A percentile compares a stretch with the other conserved stretches of the same genome.
Evolutionary conservation across 2,329 filamentous ascomycete species (phyloP).

Genomic region (Fusarium poae): DNA sequence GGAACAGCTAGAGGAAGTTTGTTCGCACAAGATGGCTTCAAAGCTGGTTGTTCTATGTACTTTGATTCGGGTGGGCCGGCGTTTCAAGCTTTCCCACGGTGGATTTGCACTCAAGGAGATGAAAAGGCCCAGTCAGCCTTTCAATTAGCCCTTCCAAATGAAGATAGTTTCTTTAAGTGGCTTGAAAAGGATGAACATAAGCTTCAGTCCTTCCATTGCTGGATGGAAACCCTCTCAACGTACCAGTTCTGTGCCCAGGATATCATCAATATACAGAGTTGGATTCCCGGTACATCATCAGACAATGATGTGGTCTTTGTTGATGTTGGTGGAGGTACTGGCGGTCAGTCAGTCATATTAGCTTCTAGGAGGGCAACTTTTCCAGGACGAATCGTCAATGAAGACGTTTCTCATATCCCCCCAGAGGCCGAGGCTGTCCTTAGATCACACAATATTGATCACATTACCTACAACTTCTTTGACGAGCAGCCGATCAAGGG

Average conservation of each 20-base stretch:
- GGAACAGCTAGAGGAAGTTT: not conserved
- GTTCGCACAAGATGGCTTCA: not conserved
- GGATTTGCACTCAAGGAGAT: not conserved
- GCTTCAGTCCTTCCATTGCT: not conserved
- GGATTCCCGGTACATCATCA: not conserved
- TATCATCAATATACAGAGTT: not conserved
- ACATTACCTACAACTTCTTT: not conserved
- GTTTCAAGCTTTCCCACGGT: not conserved
- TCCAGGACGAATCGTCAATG: not conserved
- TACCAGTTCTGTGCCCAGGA: not conserved
- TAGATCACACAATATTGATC: not conserved
- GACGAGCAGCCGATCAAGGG: not conserved
- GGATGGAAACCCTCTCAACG: not conserved
- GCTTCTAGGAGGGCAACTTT: not conserved
- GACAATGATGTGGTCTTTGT: slow-evolving; percentile 1
- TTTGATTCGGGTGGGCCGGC: not conserved
- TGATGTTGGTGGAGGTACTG: not conserved
- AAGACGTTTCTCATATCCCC: not conserved
- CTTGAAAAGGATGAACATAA: not conserved
- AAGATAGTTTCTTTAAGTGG: not conserved
- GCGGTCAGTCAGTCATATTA: not conserved
- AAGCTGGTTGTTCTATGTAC: slow-evolving; percentile 1
- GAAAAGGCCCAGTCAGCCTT: not conserved
- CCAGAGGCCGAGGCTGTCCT: not conserved
- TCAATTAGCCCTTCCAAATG: not conserved